Percentiles rank a stretch among this genome's conserved stretches.
phyloP scores from a whole-genome alignment of 129 eudicot genomes.

The Dittrichia graveolens region DNA sequence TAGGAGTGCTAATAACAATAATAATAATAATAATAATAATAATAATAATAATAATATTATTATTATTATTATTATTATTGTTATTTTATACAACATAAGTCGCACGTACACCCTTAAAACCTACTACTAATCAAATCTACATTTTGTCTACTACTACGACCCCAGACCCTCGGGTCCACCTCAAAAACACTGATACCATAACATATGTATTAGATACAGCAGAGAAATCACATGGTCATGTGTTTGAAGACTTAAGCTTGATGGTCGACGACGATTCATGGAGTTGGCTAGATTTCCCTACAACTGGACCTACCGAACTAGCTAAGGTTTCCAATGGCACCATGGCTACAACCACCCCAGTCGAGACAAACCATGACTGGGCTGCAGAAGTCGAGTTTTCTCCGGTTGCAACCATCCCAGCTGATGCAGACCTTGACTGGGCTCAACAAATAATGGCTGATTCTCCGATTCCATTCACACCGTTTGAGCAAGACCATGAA shows the following conservation, averaged over 20 bases:
- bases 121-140: too few relatives aligned
- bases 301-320: not conserved
- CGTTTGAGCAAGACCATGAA: not conserved
- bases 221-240: not conserved
- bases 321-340: not conserved
- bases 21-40: too few relatives aligned
- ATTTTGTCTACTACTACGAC: too few relatives aligned
- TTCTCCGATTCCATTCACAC: conserved; percentile 3
- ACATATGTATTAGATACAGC: not conserved
- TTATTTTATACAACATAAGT: too few relatives aligned
- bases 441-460: not conserved
- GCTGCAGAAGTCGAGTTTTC: not conserved
- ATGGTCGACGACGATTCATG: not conserved
- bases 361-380: not conserved
- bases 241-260: not conserved
- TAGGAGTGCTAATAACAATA: too few relatives aligned
- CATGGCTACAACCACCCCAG: conserved; percentile 9
- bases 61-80: too few relatives aligned
- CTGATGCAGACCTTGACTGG: not conserved
- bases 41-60: too few relatives aligned
- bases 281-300: conserved; percentile 5
- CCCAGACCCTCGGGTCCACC: too few relatives aligned
- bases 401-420: not conserved
- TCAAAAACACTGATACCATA: not conserved
- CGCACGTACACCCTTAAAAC: too few relatives aligned